A percentile compares a stretch with the other conserved stretches of the same genome.
Evolutionary conservation across 306 rosid genomes (phyloP).

Genomic region (Carpinus viminea): DNA sequence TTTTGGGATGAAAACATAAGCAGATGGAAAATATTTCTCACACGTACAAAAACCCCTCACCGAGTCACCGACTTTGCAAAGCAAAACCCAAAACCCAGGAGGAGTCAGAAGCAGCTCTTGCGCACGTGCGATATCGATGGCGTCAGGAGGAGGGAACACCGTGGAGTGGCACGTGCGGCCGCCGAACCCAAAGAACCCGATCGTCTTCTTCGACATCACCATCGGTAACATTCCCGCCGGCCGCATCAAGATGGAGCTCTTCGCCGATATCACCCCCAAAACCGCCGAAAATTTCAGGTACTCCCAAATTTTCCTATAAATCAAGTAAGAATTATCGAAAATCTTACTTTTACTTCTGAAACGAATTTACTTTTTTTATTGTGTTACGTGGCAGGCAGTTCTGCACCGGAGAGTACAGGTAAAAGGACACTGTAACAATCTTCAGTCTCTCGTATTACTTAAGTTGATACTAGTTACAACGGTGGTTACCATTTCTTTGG

Average conservation of each 20-base stretch:
- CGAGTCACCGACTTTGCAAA: too few relatives aligned
- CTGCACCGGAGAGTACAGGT: conserved; percentile 98
- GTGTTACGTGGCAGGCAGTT: conserved; percentile 69
- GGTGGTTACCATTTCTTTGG: too few relatives aligned
- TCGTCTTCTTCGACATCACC: conserved; percentile 94
- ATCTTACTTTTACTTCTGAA: neutral
- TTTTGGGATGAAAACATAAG: too few relatives aligned
- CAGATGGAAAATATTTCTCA: too few relatives aligned
- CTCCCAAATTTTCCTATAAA: neutral
- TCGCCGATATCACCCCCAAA: conserved; percentile 91
- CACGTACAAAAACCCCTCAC: too few relatives aligned
- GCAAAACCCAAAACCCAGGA: neutral
- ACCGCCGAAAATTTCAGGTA: conserved; percentile 92
- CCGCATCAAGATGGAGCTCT: conserved; percentile 98
- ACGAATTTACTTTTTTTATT: neutral
- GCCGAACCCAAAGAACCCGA: conserved; percentile 94
- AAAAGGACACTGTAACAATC: conserved; percentile 11
- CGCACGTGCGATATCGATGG: conserved; percentile 39
- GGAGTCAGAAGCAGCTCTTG: neutral
- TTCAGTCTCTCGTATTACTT: neutral
- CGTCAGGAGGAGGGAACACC: conserved; percentile 44
- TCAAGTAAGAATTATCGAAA: neutral
- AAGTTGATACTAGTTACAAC: neutral
- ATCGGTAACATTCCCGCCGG: conserved; percentile 98
- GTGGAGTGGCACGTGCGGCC: conserved; percentile 98